These are phyloP conservation scores for Fusarium praegraminearum DNA, from an alignment of 2,329 filamentous ascomycete genomes.

Conservation along the genomic window DNA sequence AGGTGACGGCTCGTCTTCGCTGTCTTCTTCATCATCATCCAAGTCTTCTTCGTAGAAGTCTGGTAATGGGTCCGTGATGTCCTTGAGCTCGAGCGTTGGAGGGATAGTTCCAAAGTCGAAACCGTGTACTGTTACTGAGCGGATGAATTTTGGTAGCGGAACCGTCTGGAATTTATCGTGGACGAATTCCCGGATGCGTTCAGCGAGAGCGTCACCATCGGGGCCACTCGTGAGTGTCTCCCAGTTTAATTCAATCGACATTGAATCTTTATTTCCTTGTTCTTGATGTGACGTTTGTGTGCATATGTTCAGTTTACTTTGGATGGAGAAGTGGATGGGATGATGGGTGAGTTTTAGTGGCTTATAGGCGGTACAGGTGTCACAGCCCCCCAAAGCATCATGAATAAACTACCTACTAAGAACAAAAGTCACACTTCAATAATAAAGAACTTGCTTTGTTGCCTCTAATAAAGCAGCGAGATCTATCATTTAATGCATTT, in stretches of 20 bases:
- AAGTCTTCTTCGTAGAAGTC: slow-evolving; percentile 94
- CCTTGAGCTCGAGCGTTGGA: slow-evolving; percentile 91
- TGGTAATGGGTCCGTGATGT: slow-evolving; percentile 93
- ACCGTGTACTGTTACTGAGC: slow-evolving; percentile 91
- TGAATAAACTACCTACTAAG: not conserved
- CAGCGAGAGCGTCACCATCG: slow-evolving; percentile 86
- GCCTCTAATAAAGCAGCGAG: not conserved
- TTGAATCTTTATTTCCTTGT: slow-evolving; percentile 54
- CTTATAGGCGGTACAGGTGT: not conserved
- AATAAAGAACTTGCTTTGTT: not conserved
- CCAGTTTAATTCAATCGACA: slow-evolving; percentile 99
- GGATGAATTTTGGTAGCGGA: slow-evolving; percentile 92
- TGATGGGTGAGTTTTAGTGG: slow-evolving; percentile 27
- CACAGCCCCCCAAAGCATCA: not conserved
- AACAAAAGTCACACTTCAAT: not conserved
- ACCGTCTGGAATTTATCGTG: slow-evolving; percentile 96
- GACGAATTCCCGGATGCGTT: slow-evolving; percentile 90
- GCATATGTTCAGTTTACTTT: not conserved
- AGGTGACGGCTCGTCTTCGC: slow-evolving; percentile 49
- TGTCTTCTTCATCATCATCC: slow-evolving; percentile 61
- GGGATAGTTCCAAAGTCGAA: slow-evolving; percentile 91
- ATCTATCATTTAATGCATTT: slow-evolving; percentile 20
- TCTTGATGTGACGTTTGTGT: not conserved
- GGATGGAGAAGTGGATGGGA: slow-evolving; percentile 25
- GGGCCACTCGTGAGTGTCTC: slow-evolving; percentile 88